Conservation (phyloP, 305 asterid genomes). For the Andrographis paniculata region DNA sequence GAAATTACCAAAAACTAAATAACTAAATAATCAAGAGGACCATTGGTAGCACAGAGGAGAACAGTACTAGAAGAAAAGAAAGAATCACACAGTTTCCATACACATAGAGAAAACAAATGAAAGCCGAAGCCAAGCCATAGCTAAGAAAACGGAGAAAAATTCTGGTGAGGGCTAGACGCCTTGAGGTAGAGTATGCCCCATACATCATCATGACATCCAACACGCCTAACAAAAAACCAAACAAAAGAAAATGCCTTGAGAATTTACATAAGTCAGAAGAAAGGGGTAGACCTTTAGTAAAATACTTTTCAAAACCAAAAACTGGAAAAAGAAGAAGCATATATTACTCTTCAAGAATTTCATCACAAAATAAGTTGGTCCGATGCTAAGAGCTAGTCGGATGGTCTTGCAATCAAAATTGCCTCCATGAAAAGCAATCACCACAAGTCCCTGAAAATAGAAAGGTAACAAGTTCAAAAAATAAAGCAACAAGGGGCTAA, state of each 20-base stretch:
- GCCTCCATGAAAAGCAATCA: constrained; percentile 66
- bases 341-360: constrained; percentile 72
- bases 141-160: constrained; percentile 78
- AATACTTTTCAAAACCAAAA: constrained; percentile 8
- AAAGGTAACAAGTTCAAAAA: constrained; percentile 7
- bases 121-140: constrained; percentile 52
- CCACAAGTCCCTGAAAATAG: constrained; percentile 63
- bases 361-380: constrained; percentile 93
- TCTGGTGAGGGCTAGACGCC: constrained; percentile 68
- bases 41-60: constrained; percentile 9
- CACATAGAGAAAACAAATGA: constrained; percentile 91
- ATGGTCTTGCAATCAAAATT: constrained; percentile 42
- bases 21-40: constrained; percentile 12
- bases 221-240: constrained; percentile 44
- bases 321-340: constrained; percentile 13
- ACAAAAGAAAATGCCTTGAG: neutral
- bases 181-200: constrained; percentile 92
- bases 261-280: constrained; percentile 11
- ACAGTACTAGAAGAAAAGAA: constrained; percentile 5
- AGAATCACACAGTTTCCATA: constrained; percentile 28
- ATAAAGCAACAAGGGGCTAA: constrained; percentile 9
- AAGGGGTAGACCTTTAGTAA: constrained; percentile 1
- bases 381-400: constrained; percentile 87
- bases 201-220: constrained; percentile 91
- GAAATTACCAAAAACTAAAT: constrained; percentile 23